phyloP scores from a whole-genome alignment of 148 eudicot genomes.

The Rhododendron henanense region DNA sequence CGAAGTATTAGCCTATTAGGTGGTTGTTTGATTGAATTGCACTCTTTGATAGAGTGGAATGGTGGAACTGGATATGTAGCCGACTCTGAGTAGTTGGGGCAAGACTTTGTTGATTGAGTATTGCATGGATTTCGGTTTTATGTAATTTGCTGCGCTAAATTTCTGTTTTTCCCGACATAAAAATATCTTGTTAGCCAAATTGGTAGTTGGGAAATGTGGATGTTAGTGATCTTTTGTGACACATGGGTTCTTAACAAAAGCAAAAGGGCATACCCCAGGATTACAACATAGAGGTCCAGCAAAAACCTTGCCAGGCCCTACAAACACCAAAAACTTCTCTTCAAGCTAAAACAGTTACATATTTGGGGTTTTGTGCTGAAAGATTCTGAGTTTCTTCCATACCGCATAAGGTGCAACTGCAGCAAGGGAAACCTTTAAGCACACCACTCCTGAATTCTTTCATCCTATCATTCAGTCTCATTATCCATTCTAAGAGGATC shows the following conservation, averaged over 20 bases:
- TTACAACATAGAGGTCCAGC: not conserved
- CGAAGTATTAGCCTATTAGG: too few species aligned
- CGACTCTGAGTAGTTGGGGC: not conserved
- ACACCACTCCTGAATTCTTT: not conserved
- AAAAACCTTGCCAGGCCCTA: not conserved
- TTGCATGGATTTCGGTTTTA: not conserved
- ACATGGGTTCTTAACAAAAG: not conserved
- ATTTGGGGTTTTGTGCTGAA: not conserved
- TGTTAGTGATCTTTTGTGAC: not conserved
- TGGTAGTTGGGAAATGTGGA: not conserved
- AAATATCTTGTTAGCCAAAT: not conserved
- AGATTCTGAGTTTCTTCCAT: not conserved
- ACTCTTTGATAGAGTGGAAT: not conserved
- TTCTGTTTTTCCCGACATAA: not conserved
- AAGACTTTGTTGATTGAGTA: not conserved
- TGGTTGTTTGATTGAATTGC: not conserved
- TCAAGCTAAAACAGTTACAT: not conserved
- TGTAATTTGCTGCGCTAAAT: not conserved
- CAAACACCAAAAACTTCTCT: not conserved
- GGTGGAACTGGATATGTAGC: not conserved
- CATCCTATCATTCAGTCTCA: not conserved
- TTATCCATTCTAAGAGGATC: not conserved
- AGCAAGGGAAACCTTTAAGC: not conserved
- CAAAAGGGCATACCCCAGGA: not conserved
- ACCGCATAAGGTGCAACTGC: not conserved